Conservation (phyloP, 2,329 filamentous ascomycete species). For the Ophidiomyces ophidiicola region DNA sequence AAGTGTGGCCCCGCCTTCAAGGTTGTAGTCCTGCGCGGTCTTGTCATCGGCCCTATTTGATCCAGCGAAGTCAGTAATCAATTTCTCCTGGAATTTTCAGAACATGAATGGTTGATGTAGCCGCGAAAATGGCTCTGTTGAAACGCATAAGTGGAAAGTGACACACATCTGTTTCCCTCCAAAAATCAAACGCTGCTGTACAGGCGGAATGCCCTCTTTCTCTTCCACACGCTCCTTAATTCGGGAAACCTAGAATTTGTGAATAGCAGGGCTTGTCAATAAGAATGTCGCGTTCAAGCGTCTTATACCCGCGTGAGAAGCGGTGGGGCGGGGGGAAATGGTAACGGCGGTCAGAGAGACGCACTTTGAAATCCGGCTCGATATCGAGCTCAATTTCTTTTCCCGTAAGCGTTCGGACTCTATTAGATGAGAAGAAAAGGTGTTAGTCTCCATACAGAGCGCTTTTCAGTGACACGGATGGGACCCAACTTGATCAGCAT, state of each 20-base stretch:
- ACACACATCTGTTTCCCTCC: conserved; percentile 94
- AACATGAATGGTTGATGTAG: neutral
- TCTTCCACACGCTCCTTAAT: conserved; percentile 99
- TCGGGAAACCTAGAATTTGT: conserved; percentile 58
- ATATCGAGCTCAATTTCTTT: conserved; percentile 99
- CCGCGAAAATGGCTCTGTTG: neutral
- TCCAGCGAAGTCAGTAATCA: conserved; percentile 1
- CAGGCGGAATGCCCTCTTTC: conserved; percentile 95
- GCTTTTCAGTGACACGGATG: neutral
- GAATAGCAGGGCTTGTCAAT: neutral
- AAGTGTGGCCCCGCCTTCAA: conserved; percentile 83
- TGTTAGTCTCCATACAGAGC: conserved; percentile 1
- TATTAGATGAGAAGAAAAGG: conserved; percentile 30
- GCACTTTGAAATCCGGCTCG: conserved; percentile 81
- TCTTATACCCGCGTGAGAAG: too few species aligned
- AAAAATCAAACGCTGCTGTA: conserved; percentile 91
- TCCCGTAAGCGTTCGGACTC: conserved; percentile 92
- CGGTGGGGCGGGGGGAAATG: neutral
- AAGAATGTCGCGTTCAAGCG: neutral
- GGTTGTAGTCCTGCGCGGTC: conserved; percentile 76
- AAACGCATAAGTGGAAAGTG: neutral
- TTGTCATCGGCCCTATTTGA: conserved; percentile 76
- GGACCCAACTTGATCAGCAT: conserved; percentile 42
- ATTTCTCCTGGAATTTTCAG: too few species aligned
- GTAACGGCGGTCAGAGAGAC: neutral